Evolutionary conservation across 352 stramenopile species (phyloP).

Genomic region (Globisporangium irregulare): DNA sequence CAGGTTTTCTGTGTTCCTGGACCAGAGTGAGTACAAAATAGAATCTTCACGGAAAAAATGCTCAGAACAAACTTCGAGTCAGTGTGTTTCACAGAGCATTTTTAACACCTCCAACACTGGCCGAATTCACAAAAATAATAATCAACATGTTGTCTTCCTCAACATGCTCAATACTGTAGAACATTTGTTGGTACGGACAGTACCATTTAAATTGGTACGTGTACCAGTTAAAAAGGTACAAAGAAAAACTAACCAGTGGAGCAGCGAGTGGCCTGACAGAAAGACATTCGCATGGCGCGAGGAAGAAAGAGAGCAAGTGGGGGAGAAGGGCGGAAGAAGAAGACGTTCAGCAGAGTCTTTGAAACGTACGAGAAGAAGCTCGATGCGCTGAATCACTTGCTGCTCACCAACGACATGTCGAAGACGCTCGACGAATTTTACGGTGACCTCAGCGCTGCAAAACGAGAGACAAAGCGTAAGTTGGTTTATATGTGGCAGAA

Average conservation of each 20-base stretch:
- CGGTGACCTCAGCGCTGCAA: background rate
- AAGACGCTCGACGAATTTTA: constrained; percentile 1
- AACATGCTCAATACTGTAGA: too few relatives aligned
- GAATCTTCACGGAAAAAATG: too few relatives aligned
- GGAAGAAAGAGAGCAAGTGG: background rate
- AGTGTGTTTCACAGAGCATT: too few relatives aligned
- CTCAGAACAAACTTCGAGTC: background rate
- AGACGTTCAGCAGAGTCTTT: constrained; percentile 2
- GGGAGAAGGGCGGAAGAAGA: background rate
- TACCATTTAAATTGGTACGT: constrained; percentile 1
- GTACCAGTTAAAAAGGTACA: too few relatives aligned
- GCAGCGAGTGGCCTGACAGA: background rate
- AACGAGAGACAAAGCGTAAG: background rate
- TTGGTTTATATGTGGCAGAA: background rate
- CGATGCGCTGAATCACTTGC: background rate
- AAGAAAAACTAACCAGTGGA: background rate
- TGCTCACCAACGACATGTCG: background rate
- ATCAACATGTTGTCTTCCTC: too few relatives aligned
- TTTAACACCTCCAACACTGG: too few relatives aligned
- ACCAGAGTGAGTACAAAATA: too few relatives aligned
- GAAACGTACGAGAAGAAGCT: background rate
- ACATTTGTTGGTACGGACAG: constrained; percentile 6
- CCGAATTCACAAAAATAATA: too few relatives aligned
- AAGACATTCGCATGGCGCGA: background rate
- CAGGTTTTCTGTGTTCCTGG: too few relatives aligned